A percentile compares a stretch with the other conserved stretches of the same genome.
Conservation (phyloP, 2,329 filamentous ascomycete genomes). For the Aspergillus fijiensis region DNA sequence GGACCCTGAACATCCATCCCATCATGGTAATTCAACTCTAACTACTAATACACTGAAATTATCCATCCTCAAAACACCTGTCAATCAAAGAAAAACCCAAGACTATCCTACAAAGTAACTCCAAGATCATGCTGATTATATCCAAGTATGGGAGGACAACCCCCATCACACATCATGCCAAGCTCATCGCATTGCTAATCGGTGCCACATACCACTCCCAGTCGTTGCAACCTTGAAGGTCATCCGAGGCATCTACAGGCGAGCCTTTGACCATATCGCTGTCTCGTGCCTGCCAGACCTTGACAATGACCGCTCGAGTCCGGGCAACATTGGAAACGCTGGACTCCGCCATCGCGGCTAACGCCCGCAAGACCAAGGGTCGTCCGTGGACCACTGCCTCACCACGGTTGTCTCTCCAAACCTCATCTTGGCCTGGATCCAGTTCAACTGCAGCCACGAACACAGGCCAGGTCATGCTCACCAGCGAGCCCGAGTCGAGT, state of each 20-base stretch:
- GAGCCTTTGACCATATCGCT: constrained; percentile 29
- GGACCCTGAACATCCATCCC: neutral
- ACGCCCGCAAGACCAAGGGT: constrained; percentile 40
- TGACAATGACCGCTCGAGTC: constrained; percentile 49
- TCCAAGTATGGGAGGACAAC: too few relatives aligned
- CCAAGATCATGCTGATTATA: neutral
- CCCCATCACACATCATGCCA: constrained; percentile 31
- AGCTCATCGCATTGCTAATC: constrained; percentile 43
- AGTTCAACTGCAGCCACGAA: constrained; percentile 49
- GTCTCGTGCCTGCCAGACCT: constrained; percentile 50
- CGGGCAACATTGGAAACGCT: constrained; percentile 47
- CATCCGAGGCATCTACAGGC: constrained; percentile 14
- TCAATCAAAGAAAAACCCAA: neutral
- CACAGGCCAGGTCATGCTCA: constrained; percentile 44
- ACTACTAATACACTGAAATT: neutral
- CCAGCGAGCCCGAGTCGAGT: constrained; percentile 32
- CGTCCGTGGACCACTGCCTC: constrained; percentile 32
- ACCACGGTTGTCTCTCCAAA: constrained; percentile 28
- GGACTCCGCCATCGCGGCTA: constrained; percentile 43
- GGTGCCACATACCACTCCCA: constrained; percentile 47
- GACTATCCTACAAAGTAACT: neutral
- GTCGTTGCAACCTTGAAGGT: constrained; percentile 34
- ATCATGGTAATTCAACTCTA: too few relatives aligned
- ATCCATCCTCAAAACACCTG: neutral
- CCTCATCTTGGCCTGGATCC: constrained; percentile 38